These are phyloP conservation scores for Cenchrus fungigraminus DNA, from an alignment of 176 grass and related monocot species.

Conservation along the genomic window DNA sequence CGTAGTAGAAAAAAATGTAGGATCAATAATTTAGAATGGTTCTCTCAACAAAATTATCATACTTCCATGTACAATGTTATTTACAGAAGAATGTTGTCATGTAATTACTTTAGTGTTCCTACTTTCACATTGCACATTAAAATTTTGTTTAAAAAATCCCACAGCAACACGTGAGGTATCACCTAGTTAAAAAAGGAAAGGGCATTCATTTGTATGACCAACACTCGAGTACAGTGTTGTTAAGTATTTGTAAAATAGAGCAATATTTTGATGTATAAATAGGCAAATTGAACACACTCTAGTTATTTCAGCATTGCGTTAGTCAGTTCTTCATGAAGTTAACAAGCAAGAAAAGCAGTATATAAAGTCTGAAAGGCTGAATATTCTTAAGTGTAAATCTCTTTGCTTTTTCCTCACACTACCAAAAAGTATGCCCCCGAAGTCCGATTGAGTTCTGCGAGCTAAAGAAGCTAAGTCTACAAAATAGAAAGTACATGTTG, in stretches of 20 bases:
- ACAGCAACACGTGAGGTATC: no score
- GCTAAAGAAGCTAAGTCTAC: no score
- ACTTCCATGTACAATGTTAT: no score
- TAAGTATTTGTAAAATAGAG: background rate
- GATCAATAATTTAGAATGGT: no score
- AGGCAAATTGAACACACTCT: background rate
- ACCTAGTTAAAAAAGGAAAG: background rate
- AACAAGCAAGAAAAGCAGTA: background rate
- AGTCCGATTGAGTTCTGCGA: no score
- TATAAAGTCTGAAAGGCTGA: background rate
- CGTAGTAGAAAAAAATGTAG: no score
- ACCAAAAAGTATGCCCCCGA: conserved; percentile 5
- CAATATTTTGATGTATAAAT: background rate
- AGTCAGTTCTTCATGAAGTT: background rate
- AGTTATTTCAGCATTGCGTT: background rate
- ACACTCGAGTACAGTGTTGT: background rate
- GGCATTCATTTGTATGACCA: background rate
- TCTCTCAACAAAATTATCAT: no score
- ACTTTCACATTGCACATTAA: no score
- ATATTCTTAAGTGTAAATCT: background rate
- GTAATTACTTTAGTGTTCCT: no score
- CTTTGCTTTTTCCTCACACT: background rate
- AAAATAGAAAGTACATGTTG: no score
- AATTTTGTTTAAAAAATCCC: no score
- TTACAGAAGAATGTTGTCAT: no score